Base-by-base conservation (phyloP, 2,329 filamentous ascomycete species). In the Beauveria brongniartii region DNA sequence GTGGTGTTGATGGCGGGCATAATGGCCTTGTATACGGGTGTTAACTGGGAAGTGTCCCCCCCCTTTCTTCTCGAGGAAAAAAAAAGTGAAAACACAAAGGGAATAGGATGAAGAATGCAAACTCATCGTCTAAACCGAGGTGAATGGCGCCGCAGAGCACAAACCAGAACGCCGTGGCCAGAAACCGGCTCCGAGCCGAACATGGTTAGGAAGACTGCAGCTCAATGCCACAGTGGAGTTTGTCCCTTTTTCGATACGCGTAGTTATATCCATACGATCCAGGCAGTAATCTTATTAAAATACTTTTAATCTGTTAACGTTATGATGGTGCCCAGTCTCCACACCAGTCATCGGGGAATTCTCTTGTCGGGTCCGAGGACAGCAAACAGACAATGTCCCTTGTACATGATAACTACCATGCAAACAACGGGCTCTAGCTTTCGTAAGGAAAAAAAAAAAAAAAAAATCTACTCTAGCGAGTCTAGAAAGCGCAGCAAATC, bases 161-260 rank as follows among this genome's bases (percentile, higher is more conserved):
- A 72, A 91, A 91, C 88, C 89, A 91, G 73, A 89, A 72, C 26
- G 86, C 81, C 5, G 80, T 82, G 20, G 81, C 66, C 60, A 34
- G 12, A 34, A 34, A 34, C 30, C 12, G 30, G 30, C 14, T 34
- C 30, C 30, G 30, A 34, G 10, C 12, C 30, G 1, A 34, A 34
- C 30, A 5, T 14, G 30, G 12, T 14, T 34, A 34, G 10, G 9
- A 34, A 34, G 30, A 12, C 30, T 34, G 30, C 10, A 34, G 30
- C 10, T 34, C 10, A 12, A 34, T 34, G 12, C 30, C 30, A 34
- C 30, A 34, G 30, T 34, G 30, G 30, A 14, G 30, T 14, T 12
- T 12, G 1, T 34, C 30, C 30, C 30, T 5, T 12, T 12, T 34
- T 12, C 30, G 30, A 34, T 34, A 14, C 12, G 30, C 30, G 30